Conservation (phyloP, 129 eudicot species). For the Lactuca saligna region DNA sequence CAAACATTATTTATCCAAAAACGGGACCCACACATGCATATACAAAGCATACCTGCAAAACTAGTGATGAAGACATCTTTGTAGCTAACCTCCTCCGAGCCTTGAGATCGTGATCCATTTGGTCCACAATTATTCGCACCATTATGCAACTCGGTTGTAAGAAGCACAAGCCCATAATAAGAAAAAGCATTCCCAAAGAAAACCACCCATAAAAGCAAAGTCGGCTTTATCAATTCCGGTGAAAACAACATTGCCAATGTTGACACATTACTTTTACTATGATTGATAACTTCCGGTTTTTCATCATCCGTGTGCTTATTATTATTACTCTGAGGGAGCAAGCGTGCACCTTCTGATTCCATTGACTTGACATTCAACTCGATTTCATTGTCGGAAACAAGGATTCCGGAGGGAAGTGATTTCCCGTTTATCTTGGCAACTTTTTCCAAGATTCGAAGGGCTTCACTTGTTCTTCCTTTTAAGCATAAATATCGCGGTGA, state of each 20-base stretch:
- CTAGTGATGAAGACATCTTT: slow-evolving; percentile 68
- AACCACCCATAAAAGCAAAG: slow-evolving; percentile 68
- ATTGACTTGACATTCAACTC: slow-evolving; percentile 39
- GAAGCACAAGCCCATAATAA: slow-evolving; percentile 68
- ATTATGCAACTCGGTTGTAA: slow-evolving; percentile 64
- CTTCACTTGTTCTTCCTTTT: slow-evolving; percentile 62
- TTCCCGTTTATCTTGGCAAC: slow-evolving; percentile 48
- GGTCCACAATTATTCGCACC: slow-evolving; percentile 40
- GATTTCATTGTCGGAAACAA: slow-evolving; percentile 51
- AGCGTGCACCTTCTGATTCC: slow-evolving; percentile 44
- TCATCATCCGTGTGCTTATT: slow-evolving; percentile 20
- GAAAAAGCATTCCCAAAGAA: slow-evolving; percentile 69
- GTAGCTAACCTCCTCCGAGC: slow-evolving; percentile 47
- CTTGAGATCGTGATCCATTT: slow-evolving; percentile 17
- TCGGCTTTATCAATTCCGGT: slow-evolving; percentile 53
- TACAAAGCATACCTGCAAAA: slow-evolving; percentile 64
- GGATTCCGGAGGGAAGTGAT: slow-evolving; percentile 59
- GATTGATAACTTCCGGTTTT: slow-evolving; percentile 25
- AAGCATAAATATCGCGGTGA: slow-evolving; percentile 74
- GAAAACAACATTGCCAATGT: slow-evolving; percentile 53
- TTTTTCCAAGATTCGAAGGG: slow-evolving; percentile 50
- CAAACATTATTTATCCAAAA: too few relatives aligned
- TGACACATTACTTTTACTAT: slow-evolving; percentile 30
- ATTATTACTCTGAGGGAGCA: slow-evolving; percentile 29
- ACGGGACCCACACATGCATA: not conserved